Percentiles rank a stretch among this genome's conserved stretches.
phyloP scores from a whole-genome alignment of 2,329 filamentous ascomycete genomes.

The Xylaria sp. region DNA sequence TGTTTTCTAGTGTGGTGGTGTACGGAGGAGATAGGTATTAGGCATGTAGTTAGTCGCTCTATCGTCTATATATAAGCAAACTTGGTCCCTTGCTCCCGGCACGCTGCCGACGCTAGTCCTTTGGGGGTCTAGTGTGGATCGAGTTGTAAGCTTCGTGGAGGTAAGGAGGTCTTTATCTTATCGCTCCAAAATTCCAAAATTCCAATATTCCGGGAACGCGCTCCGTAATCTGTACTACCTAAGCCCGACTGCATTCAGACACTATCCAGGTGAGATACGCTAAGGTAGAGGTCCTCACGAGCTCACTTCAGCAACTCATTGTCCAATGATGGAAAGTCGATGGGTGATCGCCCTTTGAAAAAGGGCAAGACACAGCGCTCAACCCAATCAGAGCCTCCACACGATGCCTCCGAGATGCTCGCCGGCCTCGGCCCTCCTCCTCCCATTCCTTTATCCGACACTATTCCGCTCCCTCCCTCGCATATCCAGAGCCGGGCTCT shows the following conservation, averaged over 20 bases:
- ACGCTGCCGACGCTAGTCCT: conserved; percentile 34
- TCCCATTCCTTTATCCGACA: conserved; percentile 64
- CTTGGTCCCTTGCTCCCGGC: conserved; percentile 25
- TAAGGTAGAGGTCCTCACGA: too few relatives aligned
- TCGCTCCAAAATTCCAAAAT: conserved; percentile 33
- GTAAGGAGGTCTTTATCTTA: conserved; percentile 34
- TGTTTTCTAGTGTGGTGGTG: not conserved
- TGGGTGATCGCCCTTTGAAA: not conserved
- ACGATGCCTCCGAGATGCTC: conserved; percentile 57
- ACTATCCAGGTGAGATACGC: not conserved
- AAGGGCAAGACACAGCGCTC: conserved; percentile 11
- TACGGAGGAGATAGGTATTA: too few relatives aligned
- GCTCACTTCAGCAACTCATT: too few relatives aligned
- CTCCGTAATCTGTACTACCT: not conserved
- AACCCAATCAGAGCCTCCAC: conserved; percentile 24
- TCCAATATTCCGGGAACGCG: too few relatives aligned
- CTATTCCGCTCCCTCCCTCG: conserved; percentile 51
- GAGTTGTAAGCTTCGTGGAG: not conserved
- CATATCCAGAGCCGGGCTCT: conserved; percentile 41
- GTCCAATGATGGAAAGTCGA: not conserved
- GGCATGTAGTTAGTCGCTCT: too few relatives aligned
- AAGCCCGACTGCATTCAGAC: too few relatives aligned
- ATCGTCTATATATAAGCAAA: too few relatives aligned
- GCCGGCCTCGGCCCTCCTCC: conserved; percentile 51
- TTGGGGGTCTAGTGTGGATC: conserved; percentile 12